A percentile compares a stretch with the other conserved stretches of the same genome.
Evolutionary conservation across 2,329 filamentous ascomycete species (phyloP).

Genomic region (Aureobasidium sp.): DNA sequence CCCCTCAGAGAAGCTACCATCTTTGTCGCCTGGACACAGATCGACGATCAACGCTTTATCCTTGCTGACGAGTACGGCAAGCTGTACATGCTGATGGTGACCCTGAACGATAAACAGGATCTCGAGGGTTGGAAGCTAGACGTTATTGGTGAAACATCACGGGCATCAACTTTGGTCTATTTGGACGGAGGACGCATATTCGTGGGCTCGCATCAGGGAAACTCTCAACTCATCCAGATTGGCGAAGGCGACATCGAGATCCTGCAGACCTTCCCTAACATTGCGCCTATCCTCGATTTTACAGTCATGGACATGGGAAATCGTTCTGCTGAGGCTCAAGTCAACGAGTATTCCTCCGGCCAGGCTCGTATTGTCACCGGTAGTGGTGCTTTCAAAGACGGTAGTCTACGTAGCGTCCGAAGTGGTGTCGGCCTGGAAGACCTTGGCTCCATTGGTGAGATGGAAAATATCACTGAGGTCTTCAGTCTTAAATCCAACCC

Average conservation of each 20-base stretch:
- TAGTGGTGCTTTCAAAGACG: constrained; percentile 82
- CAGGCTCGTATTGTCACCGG: constrained; percentile 90
- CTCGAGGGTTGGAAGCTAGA: constrained; percentile 67
- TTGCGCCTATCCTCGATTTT: constrained; percentile 89
- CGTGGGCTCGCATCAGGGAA: constrained; percentile 84
- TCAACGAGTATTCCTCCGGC: constrained; percentile 88
- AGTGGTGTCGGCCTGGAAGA: constrained; percentile 93
- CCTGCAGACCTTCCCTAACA: constrained; percentile 70
- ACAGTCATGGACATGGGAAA: constrained; percentile 94
- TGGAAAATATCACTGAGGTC: constrained; percentile 38
- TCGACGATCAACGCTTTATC: constrained; percentile 76
- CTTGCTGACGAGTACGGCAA: constrained; percentile 85
- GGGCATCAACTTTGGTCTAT: constrained; percentile 71
- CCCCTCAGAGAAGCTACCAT: constrained; percentile 66
- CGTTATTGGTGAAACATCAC: constrained; percentile 59
- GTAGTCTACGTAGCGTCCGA: constrained; percentile 78
- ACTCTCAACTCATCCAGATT: constrained; percentile 73
- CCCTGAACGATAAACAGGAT: constrained; percentile 53
- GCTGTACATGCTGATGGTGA: constrained; percentile 74
- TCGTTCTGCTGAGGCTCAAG: constrained; percentile 65
- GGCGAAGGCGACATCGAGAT: constrained; percentile 53
- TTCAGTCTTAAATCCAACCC: constrained; percentile 54
- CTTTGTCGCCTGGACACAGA: constrained; percentile 84
- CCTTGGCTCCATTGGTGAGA: constrained; percentile 69
- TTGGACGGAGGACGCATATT: constrained; percentile 67